These are phyloP conservation scores for Solanum chilense DNA, from an alignment of 257 asterid species.

Conservation along the genomic window DNA sequence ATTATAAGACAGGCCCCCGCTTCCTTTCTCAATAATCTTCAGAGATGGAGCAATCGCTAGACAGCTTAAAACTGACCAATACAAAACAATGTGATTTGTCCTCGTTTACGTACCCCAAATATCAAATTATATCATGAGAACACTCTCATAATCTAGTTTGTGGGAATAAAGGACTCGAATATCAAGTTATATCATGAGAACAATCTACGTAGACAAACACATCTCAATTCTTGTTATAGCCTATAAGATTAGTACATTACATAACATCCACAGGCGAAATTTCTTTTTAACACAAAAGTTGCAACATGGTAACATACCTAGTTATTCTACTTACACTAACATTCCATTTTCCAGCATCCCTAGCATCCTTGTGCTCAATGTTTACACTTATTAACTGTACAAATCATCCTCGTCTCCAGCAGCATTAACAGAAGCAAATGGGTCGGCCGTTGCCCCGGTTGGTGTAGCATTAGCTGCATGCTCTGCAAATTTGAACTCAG, in stretches of 20 bases:
- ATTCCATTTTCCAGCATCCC: neutral
- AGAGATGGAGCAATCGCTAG: no score
- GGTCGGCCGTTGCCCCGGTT: slow-evolving; percentile 27
- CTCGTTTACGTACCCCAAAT: no score
- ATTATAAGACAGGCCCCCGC: no score
- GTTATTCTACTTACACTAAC: neutral
- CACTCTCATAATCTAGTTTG: neutral
- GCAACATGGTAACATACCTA: neutral
- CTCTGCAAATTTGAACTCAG: slow-evolving; percentile 58
- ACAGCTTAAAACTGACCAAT: no score
- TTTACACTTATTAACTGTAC: slow-evolving; percentile 1
- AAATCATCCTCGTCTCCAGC: slow-evolving; percentile 19
- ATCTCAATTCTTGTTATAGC: neutral
- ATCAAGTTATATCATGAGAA: neutral
- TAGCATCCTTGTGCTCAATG: neutral
- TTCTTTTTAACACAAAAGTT: neutral
- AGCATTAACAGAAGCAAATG: slow-evolving; percentile 33
- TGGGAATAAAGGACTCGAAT: neutral
- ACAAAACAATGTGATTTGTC: no score
- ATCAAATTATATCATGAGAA: no score
- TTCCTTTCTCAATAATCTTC: no score
- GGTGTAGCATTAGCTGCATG: slow-evolving; percentile 1
- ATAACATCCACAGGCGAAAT: neutral
- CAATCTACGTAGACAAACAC: neutral
- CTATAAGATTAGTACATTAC: neutral